Evolutionary conservation across 2,329 filamentous ascomycete species (phyloP), one percentile per base, ranked within the genome.

Genomic region (Coniochaeta sp.): DNA sequence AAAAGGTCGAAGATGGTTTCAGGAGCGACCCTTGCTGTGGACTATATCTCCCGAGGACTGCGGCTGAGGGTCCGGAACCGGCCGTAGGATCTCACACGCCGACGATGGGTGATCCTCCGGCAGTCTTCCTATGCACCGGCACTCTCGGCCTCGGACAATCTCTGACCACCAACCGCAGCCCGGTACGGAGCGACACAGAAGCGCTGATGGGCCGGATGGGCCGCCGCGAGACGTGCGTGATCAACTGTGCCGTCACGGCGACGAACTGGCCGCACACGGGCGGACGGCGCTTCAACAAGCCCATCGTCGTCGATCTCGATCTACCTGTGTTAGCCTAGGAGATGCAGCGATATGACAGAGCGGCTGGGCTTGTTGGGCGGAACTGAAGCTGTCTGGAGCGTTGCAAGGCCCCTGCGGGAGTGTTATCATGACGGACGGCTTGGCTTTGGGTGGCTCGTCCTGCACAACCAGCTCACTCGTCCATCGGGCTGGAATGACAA

Each of bases 231-330:
- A 95, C 90, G 1, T 93, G 87, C 69, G 76, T 96, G 59, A 82
- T 95, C 66, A 96, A 96, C 74, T 89, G 89, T 31, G 86, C 90
- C 22, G 86, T 93, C 63, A 82, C 89, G 79, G 85, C 85, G 50
- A 86, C 80, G 24, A 86, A 82, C 62, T 87, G 84, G 73, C 87
- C 87, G 57, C 85, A 89, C 64, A 67, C 66, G 1, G 80, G 78
- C 1, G 84, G 84, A 17, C 89, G 87, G 71, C 79, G 74, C 63
- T 86, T 89, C 73, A 86, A 93, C 72, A 90, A 92, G 70, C 88
- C 91, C 22, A 88, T 96, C 65, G 87, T 96, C n/a, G 86, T 96
- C 14, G 90, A 96, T 70, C 69, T 96, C 33, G 85, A 92, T 64
- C 75, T 95, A 62, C 87, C 88, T 0, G 76, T 87, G 22, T 83